Base-by-base conservation (phyloP, 2,329 filamentous ascomycete species). In the Albifimbria verrucaria region DNA sequence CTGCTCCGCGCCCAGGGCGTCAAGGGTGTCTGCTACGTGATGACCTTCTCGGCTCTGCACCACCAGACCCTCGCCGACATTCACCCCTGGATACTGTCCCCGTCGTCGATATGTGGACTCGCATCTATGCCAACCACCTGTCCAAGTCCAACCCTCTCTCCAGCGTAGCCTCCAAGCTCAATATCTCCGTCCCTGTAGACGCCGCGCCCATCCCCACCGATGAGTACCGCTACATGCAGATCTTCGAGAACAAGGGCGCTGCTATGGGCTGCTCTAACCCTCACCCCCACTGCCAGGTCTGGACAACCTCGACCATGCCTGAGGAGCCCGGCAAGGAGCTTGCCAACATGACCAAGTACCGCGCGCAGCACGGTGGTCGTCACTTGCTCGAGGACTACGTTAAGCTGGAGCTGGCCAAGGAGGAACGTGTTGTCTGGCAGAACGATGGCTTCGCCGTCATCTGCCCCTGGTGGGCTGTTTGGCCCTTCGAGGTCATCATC, bases 241-340 rank as follows among this genome's bases (percentile, higher is more conserved):
- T 99, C 59, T 99, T 99, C 58, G 94, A 99, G 75, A 99, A 99
- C 78, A 99, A 99, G 74, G 94, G 94, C 49, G 86, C 89, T 1
- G 91, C 93, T 11, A 99, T 99, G 94, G 94, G 94, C 49, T 99
- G 94, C 77, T 97, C 93, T 2, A 99, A 99, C 70, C 94, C 94
- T 1, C 94, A 99, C 70, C 94, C 94, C 1, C 94, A 99, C 73
- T 93, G 94, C 54, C 94, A 99, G 71, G 81, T 97, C 57, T 99
- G 94, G 94, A 94, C 91, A 2, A 96, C 92, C 0, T 96, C 90
- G 21, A 88, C 86, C 7, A 76, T 97, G 60, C 94, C 94, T 0
- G 92, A 97, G 68, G 94, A 99, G 71, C 91, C 91, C 0, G 82
- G 81, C 1, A 82, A 88, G 42, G 94, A 99, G 71, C 75, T 96